phyloP scores from a whole-genome alignment of 805 yeast genomes.

The Suhomyces sp. region DNA sequence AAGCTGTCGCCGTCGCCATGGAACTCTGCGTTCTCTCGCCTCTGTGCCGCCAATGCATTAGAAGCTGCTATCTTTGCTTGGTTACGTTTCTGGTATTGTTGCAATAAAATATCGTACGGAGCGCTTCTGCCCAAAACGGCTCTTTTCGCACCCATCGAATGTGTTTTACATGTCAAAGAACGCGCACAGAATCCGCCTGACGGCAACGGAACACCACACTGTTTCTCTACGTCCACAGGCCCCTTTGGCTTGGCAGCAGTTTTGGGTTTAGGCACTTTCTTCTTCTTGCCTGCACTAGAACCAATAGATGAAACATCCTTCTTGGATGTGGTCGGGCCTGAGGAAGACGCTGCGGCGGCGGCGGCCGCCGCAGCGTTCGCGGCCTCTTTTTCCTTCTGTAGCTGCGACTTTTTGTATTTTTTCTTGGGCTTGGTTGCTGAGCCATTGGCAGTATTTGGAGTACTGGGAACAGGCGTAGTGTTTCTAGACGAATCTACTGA shows the following conservation, averaged over 20 bases:
- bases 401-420: slow-evolving; percentile 43
- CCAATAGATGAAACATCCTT: slow-evolving; percentile 2
- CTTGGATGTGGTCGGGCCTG: neutral
- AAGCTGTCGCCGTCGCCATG: slow-evolving; percentile 23
- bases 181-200: slow-evolving; percentile 96
- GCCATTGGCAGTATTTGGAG: slow-evolving; percentile 21
- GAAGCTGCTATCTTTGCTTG: slow-evolving; percentile 86
- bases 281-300: slow-evolving; percentile 19
- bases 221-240: slow-evolving; percentile 87
- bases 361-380: slow-evolving; percentile 48
- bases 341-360: slow-evolving; percentile 26
- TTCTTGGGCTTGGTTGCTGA: slow-evolving; percentile 33
- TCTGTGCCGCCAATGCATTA: slow-evolving; percentile 75
- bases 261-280: slow-evolving; percentile 35
- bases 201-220: slow-evolving; percentile 93
- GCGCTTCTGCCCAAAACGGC: slow-evolving; percentile 92
- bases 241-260: slow-evolving; percentile 61
- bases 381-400: slow-evolving; percentile 45
- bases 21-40: slow-evolving; percentile 60
- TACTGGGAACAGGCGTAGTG: slow-evolving; percentile 34
- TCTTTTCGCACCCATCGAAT: slow-evolving; percentile 97
- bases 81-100: slow-evolving; percentile 87
- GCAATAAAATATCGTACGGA: slow-evolving; percentile 82
- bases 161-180: slow-evolving; percentile 94
- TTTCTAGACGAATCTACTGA: slow-evolving; percentile 41